A percentile compares a stretch with the other conserved stretches of the same genome.
Conservation (phyloP, 208 protist species). For the Crithidia expoeki region DNA sequence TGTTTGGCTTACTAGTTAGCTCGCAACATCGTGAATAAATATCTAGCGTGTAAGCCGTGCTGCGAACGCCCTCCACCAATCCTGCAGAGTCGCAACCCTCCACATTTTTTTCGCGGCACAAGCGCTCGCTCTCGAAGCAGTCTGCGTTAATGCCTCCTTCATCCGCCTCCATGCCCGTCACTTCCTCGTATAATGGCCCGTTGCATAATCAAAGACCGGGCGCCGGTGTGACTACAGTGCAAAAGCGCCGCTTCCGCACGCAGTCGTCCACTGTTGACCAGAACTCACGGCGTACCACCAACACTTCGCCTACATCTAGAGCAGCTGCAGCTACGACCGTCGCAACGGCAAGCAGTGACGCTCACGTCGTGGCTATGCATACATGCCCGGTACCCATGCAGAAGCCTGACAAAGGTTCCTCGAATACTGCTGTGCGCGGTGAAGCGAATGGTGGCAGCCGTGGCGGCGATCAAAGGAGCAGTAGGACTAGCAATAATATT, state of each 20-base stretch:
- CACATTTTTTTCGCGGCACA: neutral
- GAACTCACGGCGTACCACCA: neutral
- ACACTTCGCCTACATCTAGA: too few species aligned
- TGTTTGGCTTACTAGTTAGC: too few species aligned
- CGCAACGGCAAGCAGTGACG: neutral
- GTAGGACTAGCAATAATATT: neutral
- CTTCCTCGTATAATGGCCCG: neutral
- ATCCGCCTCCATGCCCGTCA: neutral
- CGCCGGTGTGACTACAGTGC: neutral
- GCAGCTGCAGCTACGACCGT: neutral
- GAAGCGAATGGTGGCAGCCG: neutral
- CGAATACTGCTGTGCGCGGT: neutral
- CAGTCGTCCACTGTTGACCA: constrained; percentile 7
- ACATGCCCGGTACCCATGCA: neutral
- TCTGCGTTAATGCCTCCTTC: neutral
- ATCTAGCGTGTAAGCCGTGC: too few species aligned
- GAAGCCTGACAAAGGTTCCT: neutral
- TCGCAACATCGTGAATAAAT: too few species aligned
- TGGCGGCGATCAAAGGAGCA: neutral
- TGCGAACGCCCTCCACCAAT: neutral
- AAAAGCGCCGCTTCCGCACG: constrained; percentile 7
- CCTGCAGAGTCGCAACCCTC: constrained; percentile 1
- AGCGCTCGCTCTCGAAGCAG: constrained; percentile 13
- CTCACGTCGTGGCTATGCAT: neutral
- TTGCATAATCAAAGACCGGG: neutral